These are phyloP conservation scores for Epithemia pelagica DNA, from an alignment of 108 stramenopile genomes.

Conservation along the genomic window DNA sequence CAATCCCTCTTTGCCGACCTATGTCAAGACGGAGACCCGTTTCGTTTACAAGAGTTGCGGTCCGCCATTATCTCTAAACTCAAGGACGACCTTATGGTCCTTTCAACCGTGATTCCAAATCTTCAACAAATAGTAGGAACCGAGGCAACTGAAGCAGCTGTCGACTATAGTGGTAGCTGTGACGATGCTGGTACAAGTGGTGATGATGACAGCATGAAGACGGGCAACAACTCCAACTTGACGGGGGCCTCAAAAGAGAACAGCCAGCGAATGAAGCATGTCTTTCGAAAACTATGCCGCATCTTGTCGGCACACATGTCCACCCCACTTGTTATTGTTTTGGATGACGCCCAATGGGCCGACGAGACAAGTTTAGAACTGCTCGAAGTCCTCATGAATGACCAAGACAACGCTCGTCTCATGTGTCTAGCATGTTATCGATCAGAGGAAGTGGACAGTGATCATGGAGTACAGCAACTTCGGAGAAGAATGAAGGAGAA, in stretches of 20 bases:
- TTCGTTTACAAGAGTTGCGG: too few species aligned
- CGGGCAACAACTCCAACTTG: too few species aligned
- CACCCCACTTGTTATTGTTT: slow-evolving; percentile 17
- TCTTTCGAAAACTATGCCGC: slow-evolving; percentile 4
- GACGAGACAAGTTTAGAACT: slow-evolving; percentile 17
- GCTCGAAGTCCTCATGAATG: slow-evolving; percentile 10
- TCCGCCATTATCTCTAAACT: too few species aligned
- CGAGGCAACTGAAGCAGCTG: too few species aligned
- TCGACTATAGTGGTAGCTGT: too few species aligned
- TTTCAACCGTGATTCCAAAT: neutral
- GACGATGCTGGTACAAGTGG: too few species aligned
- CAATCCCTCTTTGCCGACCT: neutral
- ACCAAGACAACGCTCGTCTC: slow-evolving; percentile 4
- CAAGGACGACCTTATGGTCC: neutral
- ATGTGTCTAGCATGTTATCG: slow-evolving; percentile 18
- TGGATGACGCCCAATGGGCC: slow-evolving; percentile 47
- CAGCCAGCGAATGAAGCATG: slow-evolving; percentile 6
- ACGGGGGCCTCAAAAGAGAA: too few species aligned
- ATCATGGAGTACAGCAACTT: neutral
- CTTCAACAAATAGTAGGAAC: neutral
- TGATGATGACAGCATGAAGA: neutral
- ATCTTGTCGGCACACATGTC: neutral
- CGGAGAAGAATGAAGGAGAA: neutral
- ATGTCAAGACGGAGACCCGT: neutral
- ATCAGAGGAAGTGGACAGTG: slow-evolving; percentile 9